Evolutionary conservation across 768 basidiomycete species (phyloP), one percentile per base, ranked within the genome.

Genomic region (Calocera viscosa): DNA sequence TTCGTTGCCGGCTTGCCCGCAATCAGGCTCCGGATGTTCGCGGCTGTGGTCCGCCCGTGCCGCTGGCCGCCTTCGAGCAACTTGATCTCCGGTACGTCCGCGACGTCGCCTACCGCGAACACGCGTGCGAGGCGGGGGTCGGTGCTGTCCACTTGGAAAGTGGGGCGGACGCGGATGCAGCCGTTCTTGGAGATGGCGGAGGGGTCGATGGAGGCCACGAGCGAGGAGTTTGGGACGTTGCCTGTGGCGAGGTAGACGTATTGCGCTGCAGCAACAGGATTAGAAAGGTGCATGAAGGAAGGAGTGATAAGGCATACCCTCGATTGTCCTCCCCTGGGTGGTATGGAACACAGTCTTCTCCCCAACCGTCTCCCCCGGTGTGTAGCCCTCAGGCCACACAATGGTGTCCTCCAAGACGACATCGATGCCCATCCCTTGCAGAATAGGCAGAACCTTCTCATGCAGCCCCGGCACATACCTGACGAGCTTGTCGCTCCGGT

Each of bases 91-190:
- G 34, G 28, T 67, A 83, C 83, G 71, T 86, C 84, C 0, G 85
- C 85, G 0, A 82, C 79, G 65, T 87, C 86, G 8, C 86, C 86
- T 7, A 86, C 74, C 10, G 80, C 85, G 70, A 86, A 88, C 11
- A 87, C 79, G 67, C 68, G 63, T 11, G 66, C 67, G 26, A 66
- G 66, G 10, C 65, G 22, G 7, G 47, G 8, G 60, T 73, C 68
- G 22, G 43, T 3, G 43, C 8, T 8, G 26, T 60, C 60, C 63
- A 87, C 73, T 70, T 84, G 84, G 79, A 86, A 77, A 0, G 82
- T 83, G 8, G 78, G 77, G 28, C 80, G 71, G 26, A 86, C 84
- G 47, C 76, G 77, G 14, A 79, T 76, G 65, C 82, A 76, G 22
- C 75, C 74, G 60, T 72, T 82, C 12, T 72, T 68, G 0, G 76